Conservation (phyloP, 2,329 filamentous ascomycete genomes). For the Fusarium newnesense region DNA sequence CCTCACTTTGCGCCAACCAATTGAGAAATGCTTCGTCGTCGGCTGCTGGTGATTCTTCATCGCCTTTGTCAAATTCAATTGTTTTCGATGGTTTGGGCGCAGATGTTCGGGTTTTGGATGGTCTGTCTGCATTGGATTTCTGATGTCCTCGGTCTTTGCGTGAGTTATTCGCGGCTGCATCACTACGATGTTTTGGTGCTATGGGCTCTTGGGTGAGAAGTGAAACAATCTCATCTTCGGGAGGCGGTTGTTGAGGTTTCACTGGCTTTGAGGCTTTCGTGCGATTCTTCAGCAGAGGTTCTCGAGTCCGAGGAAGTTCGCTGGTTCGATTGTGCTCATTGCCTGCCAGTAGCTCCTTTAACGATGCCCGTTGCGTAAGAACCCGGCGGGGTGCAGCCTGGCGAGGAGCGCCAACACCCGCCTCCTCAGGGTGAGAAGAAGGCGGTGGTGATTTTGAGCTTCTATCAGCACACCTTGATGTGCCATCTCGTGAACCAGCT, state of each 20-base stretch:
- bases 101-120: neutral
- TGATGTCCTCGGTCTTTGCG: neutral
- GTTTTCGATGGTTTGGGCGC: neutral
- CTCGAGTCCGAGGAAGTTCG: neutral
- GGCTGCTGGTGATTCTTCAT: neutral
- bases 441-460: conserved; percentile 36
- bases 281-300: neutral
- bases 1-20: conserved; percentile 23
- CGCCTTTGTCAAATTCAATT: neutral
- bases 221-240: neutral
- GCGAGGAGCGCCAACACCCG: neutral
- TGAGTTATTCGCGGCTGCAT: neutral
- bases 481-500: neutral
- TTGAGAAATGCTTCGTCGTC: conserved; percentile 24
- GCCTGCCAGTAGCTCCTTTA: conserved; percentile 25
- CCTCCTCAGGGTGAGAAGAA: neutral
- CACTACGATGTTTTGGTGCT: neutral
- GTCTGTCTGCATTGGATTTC: neutral
- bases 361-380: conserved; percentile 27
- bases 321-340: conserved; percentile 16
- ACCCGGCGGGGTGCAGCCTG: conserved; percentile 13
- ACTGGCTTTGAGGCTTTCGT: neutral
- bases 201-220: neutral
- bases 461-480: neutral
- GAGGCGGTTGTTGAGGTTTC: neutral